These are phyloP conservation scores for Fusarium sp. DNA, from an alignment of 2,329 filamentous ascomycete genomes.

Conservation along the genomic window DNA sequence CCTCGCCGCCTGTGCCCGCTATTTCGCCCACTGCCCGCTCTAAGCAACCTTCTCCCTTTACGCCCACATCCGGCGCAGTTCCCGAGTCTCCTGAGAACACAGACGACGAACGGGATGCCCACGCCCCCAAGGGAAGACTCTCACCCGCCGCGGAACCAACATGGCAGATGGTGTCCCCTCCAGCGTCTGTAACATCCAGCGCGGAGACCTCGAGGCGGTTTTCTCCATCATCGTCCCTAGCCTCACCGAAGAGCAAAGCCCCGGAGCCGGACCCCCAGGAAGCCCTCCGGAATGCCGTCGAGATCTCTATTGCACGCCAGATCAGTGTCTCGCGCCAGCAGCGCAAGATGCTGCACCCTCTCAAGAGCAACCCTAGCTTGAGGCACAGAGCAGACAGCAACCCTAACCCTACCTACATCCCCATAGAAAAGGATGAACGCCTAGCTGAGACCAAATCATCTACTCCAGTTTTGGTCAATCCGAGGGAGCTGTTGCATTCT, in stretches of 20 bases:
- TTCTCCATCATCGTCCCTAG: slow-evolving; percentile 27
- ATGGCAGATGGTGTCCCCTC: slow-evolving; percentile 59
- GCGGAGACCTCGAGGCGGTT: slow-evolving; percentile 21
- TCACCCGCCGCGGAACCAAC: slow-evolving; percentile 54
- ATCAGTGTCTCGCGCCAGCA: slow-evolving; percentile 72
- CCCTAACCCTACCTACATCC: slow-evolving; percentile 28
- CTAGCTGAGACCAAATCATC: slow-evolving; percentile 52
- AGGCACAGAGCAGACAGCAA: slow-evolving; percentile 32
- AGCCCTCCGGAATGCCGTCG: slow-evolving; percentile 63
- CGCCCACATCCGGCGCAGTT: slow-evolving; percentile 42
- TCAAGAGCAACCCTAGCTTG: slow-evolving; percentile 51
- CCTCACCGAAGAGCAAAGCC: slow-evolving; percentile 40
- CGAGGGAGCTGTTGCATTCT: slow-evolving; percentile 41
- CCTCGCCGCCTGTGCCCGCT: slow-evolving; percentile 23
- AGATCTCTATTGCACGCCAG: slow-evolving; percentile 73
- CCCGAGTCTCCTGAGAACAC: slow-evolving; percentile 53
- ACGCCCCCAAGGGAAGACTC: slow-evolving; percentile 44
- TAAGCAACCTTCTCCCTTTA: slow-evolving; percentile 36
- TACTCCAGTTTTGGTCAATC: slow-evolving; percentile 58
- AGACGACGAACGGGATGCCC: slow-evolving; percentile 42
- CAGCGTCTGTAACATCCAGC: slow-evolving; percentile 46
- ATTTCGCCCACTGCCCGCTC: slow-evolving; percentile 12
- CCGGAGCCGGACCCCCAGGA: slow-evolving; percentile 35
- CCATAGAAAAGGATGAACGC: slow-evolving; percentile 44
- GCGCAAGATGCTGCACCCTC: slow-evolving; percentile 65